Percentiles rank a stretch among this genome's conserved stretches.
Conservation (phyloP, 495 filamentous ascomycete species). For the Xylaria longipes region DNA sequence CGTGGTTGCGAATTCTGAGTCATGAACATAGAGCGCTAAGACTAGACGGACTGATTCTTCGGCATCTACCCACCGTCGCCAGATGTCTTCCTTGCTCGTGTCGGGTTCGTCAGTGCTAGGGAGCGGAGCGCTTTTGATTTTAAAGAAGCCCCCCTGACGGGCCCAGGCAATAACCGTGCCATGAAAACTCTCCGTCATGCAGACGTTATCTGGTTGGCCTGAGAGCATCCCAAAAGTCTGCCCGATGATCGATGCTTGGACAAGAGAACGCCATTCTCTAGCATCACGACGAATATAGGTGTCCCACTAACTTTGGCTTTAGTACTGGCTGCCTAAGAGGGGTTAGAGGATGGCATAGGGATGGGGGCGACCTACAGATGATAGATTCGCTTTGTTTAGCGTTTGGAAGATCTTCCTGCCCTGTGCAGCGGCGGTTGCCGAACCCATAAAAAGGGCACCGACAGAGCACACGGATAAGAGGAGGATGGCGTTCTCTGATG, state of each 20-base stretch:
- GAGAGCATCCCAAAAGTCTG: conserved; percentile 51
- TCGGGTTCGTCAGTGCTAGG: conserved; percentile 14
- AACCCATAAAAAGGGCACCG: conserved; percentile 30
- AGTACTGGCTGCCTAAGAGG: neutral
- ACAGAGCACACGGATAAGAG: conserved; percentile 31
- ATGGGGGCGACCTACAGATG: conserved; percentile 1
- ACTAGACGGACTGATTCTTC: conserved; percentile 26
- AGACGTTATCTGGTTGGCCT: conserved; percentile 30
- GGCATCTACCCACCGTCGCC: conserved; percentile 23
- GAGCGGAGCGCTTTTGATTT: conserved; percentile 28
- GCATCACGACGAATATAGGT: conserved; percentile 27
- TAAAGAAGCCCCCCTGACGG: conserved; percentile 36
- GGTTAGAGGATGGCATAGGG: neutral
- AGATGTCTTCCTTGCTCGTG: conserved; percentile 12
- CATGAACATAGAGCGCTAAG: conserved; percentile 20
- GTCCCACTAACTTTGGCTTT: conserved; percentile 18
- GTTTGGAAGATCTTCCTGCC: conserved; percentile 21
- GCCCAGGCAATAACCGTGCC: conserved; percentile 50
- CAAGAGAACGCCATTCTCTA: conserved; percentile 43
- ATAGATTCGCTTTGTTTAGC: conserved; percentile 24
- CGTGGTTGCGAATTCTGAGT: conserved; percentile 44
- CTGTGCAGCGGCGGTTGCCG: conserved; percentile 24
- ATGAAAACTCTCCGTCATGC: conserved; percentile 43
- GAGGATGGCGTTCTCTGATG: conserved; percentile 30
- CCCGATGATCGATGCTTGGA: conserved; percentile 47